Base-by-base conservation (phyloP, 805 yeast species). In the Dipodascus albidus region DNA sequence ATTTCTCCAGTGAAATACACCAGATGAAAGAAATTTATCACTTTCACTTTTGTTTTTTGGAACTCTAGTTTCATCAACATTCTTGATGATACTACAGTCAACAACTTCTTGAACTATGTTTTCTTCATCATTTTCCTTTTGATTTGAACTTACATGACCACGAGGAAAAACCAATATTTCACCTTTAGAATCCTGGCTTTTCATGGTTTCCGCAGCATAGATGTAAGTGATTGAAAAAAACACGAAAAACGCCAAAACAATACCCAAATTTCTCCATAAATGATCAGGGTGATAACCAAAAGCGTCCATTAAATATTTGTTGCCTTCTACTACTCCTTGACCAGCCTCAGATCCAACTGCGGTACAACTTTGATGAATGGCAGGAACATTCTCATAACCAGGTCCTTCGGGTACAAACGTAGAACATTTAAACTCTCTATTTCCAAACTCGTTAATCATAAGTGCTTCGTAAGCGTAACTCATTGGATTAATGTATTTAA, bases 1-100 rank as follows among this genome's bases (percentile, higher is more conserved):
- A 63, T 85, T 77, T 67, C 79, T 78, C 95, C 95, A 85, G 63
- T 82, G 87, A 76, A 85, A 85, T 42, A 82, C 78, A 52, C 58
- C 64, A 8, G 49, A 62, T 48, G 50, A 48, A 23, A 52, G 54
- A 15, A 56, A 35, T 59, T 81, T 83, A 50, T 62, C 73, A 41
- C 71, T 69, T 6, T 52, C 47, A 14, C 24, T 27, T 55, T 70
- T 52, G 54, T 56, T 22, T 22, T 42, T 8, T 58, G 60, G 22
- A 52, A 35, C 35, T 58, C 49, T 49, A 23, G 52, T 54, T 15
- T 54, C 38, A 42, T 56, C 53, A 23, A 57, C 44, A 31, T 53
- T 42, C 3, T 50, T 47, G 20, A 23, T 22, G 23, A 17, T 15
- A 9, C 14, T 27, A 3, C 8, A 14, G 14, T 14, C n/a, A 47